phyloP scores from a whole-genome alignment of 257 asterid species.

The Fraxinus quadrangulata region DNA sequence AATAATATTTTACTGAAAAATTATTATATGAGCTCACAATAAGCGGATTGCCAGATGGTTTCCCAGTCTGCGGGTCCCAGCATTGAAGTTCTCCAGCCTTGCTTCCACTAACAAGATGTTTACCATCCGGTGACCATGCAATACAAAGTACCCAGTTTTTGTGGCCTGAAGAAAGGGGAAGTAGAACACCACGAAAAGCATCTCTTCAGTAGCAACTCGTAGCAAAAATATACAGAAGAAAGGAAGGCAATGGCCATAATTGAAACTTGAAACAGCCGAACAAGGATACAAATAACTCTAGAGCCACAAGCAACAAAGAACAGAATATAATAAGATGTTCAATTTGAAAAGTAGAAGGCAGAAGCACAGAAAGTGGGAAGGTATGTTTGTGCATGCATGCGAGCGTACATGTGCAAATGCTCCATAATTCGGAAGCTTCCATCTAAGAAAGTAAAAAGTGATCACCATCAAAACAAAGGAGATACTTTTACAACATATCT shows the following conservation, averaged over 20 bases:
- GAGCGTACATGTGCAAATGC: background rate
- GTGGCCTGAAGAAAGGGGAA: constrained; percentile 60
- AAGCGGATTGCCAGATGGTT: constrained; percentile 73
- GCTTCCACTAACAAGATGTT: constrained; percentile 91
- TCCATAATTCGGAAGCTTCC: background rate
- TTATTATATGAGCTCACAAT: constrained; percentile 43
- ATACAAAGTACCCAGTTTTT: constrained; percentile 94
- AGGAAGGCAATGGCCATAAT: background rate
- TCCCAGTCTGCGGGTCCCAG: constrained; percentile 91
- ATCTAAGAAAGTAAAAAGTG: background rate
- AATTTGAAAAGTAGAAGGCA: background rate
- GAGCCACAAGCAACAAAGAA: background rate
- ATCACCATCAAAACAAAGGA: background rate
- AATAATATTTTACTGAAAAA: background rate
- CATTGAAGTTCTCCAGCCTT: constrained; percentile 85
- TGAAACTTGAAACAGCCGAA: background rate
- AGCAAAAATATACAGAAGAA: background rate
- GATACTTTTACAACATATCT: background rate
- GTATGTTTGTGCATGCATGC: background rate
- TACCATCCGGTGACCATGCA: constrained; percentile 98
- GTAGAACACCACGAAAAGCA: constrained; percentile 9
- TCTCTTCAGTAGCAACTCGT: constrained; percentile 8
- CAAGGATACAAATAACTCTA: background rate
- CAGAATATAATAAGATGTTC: background rate
- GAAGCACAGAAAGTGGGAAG: constrained; percentile 4